phyloP scores from a whole-genome alignment of 306 rosid genomes.

The Begonia peltatifolia region DNA sequence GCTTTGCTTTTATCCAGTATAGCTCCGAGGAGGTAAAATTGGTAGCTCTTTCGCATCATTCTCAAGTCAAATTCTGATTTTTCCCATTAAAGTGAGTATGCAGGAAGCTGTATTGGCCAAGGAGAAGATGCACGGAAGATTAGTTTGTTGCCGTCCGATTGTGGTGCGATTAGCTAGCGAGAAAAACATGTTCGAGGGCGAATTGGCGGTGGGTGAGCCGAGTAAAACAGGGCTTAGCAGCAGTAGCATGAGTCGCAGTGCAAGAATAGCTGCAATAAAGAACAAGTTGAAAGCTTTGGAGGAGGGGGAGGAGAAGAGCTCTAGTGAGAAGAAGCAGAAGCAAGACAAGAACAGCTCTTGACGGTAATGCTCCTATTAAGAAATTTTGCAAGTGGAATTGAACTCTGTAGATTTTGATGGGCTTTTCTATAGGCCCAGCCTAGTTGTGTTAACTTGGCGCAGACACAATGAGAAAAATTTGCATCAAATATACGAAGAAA shows the following conservation, averaged over 20 bases:
- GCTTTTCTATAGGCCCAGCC: too few relatives aligned
- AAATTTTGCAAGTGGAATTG: too few relatives aligned
- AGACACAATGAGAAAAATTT: too few relatives aligned
- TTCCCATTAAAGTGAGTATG: constrained; percentile 86
- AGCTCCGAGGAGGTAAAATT: constrained; percentile 59
- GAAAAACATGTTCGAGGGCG: constrained; percentile 16
- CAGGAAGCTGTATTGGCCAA: constrained; percentile 93
- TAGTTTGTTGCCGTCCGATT: constrained; percentile 83
- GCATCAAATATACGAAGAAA: too few relatives aligned
- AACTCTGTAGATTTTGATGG: too few relatives aligned
- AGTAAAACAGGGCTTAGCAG: constrained; percentile 26
- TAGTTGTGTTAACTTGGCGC: too few relatives aligned
- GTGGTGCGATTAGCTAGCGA: constrained; percentile 69
- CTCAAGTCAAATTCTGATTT: constrained; percentile 49
- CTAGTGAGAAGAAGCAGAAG: constrained; percentile 59
- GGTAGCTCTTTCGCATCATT: constrained; percentile 5
- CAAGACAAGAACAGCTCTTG: constrained; percentile 28
- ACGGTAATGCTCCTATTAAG: neutral
- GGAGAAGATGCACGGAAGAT: constrained; percentile 93
- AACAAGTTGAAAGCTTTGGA: constrained; percentile 72
- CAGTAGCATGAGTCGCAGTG: constrained; percentile 41
- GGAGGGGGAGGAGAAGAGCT: constrained; percentile 73
- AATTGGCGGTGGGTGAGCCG: constrained; percentile 28
- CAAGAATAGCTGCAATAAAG: constrained; percentile 89
- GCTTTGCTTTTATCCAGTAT: constrained; percentile 79